phyloP scores from a whole-genome alignment of 2,329 filamentous ascomycete genomes.

The Trichophyton benhamiae region DNA sequence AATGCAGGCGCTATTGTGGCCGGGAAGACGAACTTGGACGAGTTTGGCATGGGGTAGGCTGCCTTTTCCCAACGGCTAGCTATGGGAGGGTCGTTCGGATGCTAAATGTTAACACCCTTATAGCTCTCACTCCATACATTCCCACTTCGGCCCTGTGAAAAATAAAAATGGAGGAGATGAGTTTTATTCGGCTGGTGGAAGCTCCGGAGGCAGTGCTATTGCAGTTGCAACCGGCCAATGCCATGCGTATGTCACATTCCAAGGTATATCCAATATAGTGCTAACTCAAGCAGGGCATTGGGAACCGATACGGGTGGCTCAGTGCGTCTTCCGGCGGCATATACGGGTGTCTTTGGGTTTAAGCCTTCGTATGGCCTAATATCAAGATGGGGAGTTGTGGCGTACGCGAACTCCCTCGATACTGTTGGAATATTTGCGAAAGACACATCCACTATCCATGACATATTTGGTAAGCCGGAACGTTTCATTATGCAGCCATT shows the following conservation, averaged over 20 bases:
- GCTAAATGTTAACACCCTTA: slow-evolving; percentile 1
- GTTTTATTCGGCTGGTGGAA: slow-evolving; percentile 63
- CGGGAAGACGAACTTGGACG: slow-evolving; percentile 87
- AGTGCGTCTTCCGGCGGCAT: slow-evolving; percentile 75
- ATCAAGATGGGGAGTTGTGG: slow-evolving; percentile 73
- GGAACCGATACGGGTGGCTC: slow-evolving; percentile 92
- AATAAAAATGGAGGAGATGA: slow-evolving; percentile 34
- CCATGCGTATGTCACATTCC: slow-evolving; percentile 37
- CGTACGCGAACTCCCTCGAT: slow-evolving; percentile 86
- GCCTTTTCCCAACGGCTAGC: neutral
- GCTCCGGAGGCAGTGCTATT: slow-evolving; percentile 85
- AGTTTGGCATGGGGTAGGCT: slow-evolving; percentile 75
- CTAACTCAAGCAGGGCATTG: slow-evolving; percentile 44
- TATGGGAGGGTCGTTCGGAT: neutral
- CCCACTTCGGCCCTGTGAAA: slow-evolving; percentile 53
- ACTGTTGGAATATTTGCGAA: slow-evolving; percentile 67
- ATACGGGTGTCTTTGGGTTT: slow-evolving; percentile 70
- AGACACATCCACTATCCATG: slow-evolving; percentile 40
- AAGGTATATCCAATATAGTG: slow-evolving; percentile 2
- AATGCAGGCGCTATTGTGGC: slow-evolving; percentile 50
- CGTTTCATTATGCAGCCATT: neutral
- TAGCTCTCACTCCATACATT: slow-evolving; percentile 57
- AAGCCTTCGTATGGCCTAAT: slow-evolving; percentile 86
- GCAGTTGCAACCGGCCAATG: slow-evolving; percentile 58
- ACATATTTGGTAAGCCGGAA: slow-evolving; percentile 38